Conservation (phyloP, 108 stramenopile genomes). For the Cyclostephanos invisitatus region DNA sequence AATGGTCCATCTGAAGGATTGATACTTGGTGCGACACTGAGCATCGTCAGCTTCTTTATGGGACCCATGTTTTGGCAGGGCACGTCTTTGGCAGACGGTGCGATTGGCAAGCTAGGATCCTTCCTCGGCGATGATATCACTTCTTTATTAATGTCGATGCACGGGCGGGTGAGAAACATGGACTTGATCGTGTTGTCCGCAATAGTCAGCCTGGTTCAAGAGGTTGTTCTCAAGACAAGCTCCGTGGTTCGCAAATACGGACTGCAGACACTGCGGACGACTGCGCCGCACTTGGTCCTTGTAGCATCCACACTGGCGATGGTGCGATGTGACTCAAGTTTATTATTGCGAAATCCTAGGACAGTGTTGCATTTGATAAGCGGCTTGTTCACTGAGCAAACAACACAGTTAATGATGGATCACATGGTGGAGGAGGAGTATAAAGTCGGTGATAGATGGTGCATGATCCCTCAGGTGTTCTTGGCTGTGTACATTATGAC, state of each 20-base stretch:
- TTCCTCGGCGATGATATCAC: conserved; percentile 1
- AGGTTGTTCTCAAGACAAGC: conserved; percentile 53
- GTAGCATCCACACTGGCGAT: conserved; percentile 45
- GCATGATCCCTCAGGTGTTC: conserved; percentile 56
- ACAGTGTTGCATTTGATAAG: conserved; percentile 64
- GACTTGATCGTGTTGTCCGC: conserved; percentile 59
- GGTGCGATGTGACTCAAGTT: conserved; percentile 38
- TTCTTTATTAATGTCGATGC: conserved; percentile 9
- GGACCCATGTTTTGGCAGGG: conserved; percentile 73
- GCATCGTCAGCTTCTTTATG: conserved; percentile 53
- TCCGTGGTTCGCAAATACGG: conserved; percentile 51
- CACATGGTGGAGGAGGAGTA: conserved; percentile 71
- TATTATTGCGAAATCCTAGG: conserved; percentile 59
- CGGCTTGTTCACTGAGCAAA: conserved; percentile 75
- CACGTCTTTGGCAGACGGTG: conserved; percentile 39
- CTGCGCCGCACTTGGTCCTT: conserved; percentile 56
- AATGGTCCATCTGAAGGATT: conserved; percentile 89
- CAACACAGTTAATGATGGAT: conserved; percentile 83
- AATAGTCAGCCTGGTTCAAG: conserved; percentile 53
- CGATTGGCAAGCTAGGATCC: conserved; percentile 18
- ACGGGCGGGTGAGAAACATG: conserved; percentile 49
- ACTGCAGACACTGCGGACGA: conserved; percentile 16
- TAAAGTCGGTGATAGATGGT: conserved; percentile 44
- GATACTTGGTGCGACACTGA: conserved; percentile 59
- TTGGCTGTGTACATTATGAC: conserved; percentile 44